These are phyloP conservation scores for Larix kaempferi DNA, from an alignment of 75 land plant genomes.

Conservation along the genomic window DNA sequence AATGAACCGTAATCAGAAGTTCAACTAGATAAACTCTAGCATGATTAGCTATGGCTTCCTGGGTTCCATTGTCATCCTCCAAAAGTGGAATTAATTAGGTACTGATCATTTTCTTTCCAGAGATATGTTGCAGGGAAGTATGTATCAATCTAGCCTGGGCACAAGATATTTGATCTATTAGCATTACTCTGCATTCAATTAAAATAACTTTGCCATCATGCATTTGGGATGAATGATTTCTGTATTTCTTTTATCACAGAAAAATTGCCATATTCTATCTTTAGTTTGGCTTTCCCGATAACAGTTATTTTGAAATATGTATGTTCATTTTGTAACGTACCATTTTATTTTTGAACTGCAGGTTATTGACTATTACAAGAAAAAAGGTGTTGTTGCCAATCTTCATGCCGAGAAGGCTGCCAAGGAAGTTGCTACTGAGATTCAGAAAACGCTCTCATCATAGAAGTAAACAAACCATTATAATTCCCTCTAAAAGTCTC, in stretches of 20 bases:
- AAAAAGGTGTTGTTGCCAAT: constrained; percentile 58
- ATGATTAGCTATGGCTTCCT: background rate
- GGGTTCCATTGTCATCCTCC: background rate
- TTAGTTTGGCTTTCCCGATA: background rate
- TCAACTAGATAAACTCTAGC: background rate
- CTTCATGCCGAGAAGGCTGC: constrained; percentile 83
- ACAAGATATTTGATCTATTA: background rate
- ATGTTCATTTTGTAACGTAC: background rate
- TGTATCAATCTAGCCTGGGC: background rate
- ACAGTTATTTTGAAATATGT: background rate
- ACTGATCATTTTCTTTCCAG: background rate
- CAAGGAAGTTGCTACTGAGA: constrained; percentile 63
- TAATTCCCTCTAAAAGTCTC: background rate
- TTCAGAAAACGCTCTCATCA: constrained; percentile 53
- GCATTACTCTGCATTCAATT: background rate
- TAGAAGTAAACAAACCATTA: background rate
- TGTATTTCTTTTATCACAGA: background rate
- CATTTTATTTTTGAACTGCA: constrained; percentile 19
- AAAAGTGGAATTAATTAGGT: background rate
- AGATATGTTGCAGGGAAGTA: background rate
- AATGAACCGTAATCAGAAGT: background rate
- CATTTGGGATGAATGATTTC: background rate
- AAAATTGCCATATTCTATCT: background rate
- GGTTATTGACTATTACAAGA: constrained; percentile 80
- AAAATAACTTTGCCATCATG: background rate